Percentiles rank a stretch among this genome's conserved stretches.
phyloP scores from a whole-genome alignment of 192 early-diverging fungal species.

The Entomortierella beljakovae region DNA sequence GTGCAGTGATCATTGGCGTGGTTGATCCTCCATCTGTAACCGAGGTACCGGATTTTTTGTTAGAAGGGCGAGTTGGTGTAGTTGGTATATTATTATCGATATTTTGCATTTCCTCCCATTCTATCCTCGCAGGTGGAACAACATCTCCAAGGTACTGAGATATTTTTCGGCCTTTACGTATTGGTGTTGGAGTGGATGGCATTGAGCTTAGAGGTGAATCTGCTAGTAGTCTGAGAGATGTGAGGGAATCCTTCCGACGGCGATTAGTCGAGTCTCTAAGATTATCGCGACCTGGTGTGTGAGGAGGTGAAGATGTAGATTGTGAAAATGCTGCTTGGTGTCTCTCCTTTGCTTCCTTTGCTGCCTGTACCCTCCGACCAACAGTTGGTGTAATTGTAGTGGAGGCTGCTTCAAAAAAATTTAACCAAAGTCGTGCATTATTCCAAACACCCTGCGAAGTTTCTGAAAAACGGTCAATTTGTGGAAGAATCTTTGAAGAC shows the following conservation, averaged over 20 bases:
- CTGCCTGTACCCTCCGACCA: constrained; percentile 11
- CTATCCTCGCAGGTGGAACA: constrained; percentile 1
- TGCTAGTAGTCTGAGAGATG: constrained; percentile 16
- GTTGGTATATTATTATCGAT: neutral
- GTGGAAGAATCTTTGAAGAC: constrained; percentile 61
- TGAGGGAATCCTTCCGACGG: constrained; percentile 17
- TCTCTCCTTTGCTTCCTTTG: constrained; percentile 8
- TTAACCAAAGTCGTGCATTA: constrained; percentile 52
- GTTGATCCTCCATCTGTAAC: constrained; percentile 16
- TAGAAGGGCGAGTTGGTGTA: constrained; percentile 11
- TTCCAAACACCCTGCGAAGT: constrained; percentile 58
- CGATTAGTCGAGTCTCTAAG: constrained; percentile 25
- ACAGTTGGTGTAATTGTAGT: neutral
- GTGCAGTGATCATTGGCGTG: constrained; percentile 18
- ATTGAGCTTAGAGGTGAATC: constrained; percentile 23
- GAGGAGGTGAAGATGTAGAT: neutral
- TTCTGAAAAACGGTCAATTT: constrained; percentile 60
- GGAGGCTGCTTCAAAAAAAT: constrained; percentile 35
- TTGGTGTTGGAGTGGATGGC: constrained; percentile 38
- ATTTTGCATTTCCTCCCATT: constrained; percentile 7
- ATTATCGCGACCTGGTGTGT: neutral
- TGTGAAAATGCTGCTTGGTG: constrained; percentile 8
- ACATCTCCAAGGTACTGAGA: neutral
- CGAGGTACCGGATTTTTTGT: neutral
- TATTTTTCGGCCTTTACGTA: neutral